Evolutionary conservation across 352 stramenopile genomes (phyloP).

Genomic region (Chrysophaeum taylorii): DNA sequence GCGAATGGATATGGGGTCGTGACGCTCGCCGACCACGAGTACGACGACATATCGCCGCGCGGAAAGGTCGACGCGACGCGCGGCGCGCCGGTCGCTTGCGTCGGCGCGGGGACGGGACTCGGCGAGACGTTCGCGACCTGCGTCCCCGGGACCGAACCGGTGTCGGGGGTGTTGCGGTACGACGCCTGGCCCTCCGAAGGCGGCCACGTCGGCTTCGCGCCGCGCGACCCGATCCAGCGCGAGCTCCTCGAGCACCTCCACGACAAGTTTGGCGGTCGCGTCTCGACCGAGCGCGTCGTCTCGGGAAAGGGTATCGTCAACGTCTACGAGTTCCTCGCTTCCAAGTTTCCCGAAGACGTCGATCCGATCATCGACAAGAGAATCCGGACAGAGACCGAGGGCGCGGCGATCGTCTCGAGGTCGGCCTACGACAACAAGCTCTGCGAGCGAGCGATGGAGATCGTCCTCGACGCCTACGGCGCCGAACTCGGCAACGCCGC

Average conservation of each 20-base stretch:
- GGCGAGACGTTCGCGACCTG: conserved; percentile 54
- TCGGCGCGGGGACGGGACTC: conserved; percentile 88
- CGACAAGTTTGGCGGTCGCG: conserved; percentile 65
- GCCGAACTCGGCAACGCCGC: conserved; percentile 78
- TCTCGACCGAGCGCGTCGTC: conserved; percentile 90
- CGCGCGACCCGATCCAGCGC: conserved; percentile 46
- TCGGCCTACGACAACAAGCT: conserved; percentile 52
- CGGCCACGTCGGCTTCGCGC: conserved; percentile 86
- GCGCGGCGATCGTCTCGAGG: conserved; percentile 48
- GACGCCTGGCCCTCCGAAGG: conserved; percentile 81
- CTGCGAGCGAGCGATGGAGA: conserved; percentile 64
- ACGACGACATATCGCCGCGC: conserved; percentile 67
- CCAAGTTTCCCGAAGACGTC: conserved; percentile 73
- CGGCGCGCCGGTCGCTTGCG: conserved; percentile 77
- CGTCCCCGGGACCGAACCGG: conserved; percentile 27
- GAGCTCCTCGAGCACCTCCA: conserved; percentile 49
- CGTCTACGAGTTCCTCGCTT: conserved; percentile 86
- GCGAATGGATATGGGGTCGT: conserved; percentile 91
- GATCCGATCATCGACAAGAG: conserved; percentile 55
- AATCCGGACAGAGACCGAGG: conserved; percentile 17
- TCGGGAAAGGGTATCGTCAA: conserved; percentile 84
- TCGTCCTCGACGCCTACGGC: conserved; percentile 86
- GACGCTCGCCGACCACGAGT: conserved; percentile 70
- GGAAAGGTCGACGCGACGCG: conserved; percentile 37
- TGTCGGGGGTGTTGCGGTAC: conserved; percentile 54